Base-by-base conservation (phyloP, 257 asterid genomes). In the Cinchona pubescens region DNA sequence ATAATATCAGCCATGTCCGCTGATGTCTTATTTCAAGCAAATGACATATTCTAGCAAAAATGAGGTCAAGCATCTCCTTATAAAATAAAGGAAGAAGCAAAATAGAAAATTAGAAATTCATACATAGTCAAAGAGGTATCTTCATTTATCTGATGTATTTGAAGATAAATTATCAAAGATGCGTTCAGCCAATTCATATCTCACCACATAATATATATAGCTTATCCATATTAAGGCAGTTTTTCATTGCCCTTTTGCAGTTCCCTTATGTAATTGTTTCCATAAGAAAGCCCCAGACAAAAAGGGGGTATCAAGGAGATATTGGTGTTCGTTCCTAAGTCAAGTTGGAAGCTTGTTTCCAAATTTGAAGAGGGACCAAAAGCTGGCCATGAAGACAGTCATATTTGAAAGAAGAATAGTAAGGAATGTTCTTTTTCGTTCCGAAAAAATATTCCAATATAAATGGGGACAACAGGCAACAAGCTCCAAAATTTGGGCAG, bases 231-330 rank as follows among this genome's bases (percentile, higher is more conserved):
- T 78, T 70, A 71, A 84, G 82, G 80, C 83, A 78, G 82, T 81
- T 79, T 75, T 61, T 48, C 83, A 71, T 82, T 67, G 81, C 81
- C 83, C 75, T 46, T 55, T 51, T 56, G 87, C 75, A 82, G 69
- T 78, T 82, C 78, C 75, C 67, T 75, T 27, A 51, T 83, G 82
- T 75, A 76, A 82, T 87, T 81, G 75, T 77, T 86, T 79, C 81
- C 87, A 80, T 82, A 83, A 84, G 76, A 83, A 79, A 75, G 80
- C 82, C 88, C 94, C 86, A 62, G 78, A 70, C 79, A 80, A 86
- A 87, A 79, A 83, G 56, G 69, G 84, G 85, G 76, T 29, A 82
- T 67, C 69, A 84, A 79, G 74, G 84, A 85, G 87, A 73, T 83
- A 83, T 72, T 81, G 82, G 73, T 65, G 64, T 79, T 68, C 86